Evolutionary conservation across 225 moss, liverwort and hornwort species (phyloP).

Genomic region (Anthoceros angustus): DNA sequence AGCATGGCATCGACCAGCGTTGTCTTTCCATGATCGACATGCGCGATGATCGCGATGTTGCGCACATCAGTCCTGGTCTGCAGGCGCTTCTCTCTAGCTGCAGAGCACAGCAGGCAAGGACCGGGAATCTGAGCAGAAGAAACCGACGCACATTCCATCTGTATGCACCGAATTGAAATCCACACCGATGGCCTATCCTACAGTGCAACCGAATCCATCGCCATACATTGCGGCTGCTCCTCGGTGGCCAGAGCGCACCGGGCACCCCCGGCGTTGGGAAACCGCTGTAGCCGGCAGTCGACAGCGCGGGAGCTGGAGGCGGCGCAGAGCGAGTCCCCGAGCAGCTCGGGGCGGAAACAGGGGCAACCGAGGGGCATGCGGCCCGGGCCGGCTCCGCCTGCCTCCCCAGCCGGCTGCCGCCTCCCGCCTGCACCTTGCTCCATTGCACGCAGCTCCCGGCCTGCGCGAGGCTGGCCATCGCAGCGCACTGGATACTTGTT

Average conservation of each 20-base stretch:
- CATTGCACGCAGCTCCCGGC: not conserved
- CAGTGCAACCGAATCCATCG: not conserved
- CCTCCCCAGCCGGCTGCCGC: not conserved
- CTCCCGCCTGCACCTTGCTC: not conserved
- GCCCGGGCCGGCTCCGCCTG: not conserved
- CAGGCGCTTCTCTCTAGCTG: constrained; percentile 33
- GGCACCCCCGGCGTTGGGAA: not conserved
- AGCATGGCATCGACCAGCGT: constrained; percentile 94
- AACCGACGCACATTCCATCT: not conserved
- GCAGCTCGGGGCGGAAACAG: not conserved
- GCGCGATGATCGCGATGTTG: constrained; percentile 86
- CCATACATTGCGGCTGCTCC: constrained; percentile 27
- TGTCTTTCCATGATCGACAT: constrained; percentile 92
- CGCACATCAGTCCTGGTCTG: constrained; percentile 42
- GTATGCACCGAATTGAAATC: not conserved
- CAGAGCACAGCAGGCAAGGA: not conserved
- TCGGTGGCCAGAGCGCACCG: constrained; percentile 39
- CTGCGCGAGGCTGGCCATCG: not conserved
- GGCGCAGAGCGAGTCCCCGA: not conserved
- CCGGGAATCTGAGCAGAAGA: not conserved
- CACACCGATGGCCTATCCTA: not conserved
- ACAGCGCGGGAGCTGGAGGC: not conserved
- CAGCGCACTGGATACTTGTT: too few species aligned
- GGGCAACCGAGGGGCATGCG: not conserved
- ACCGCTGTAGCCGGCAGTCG: not conserved